phyloP scores from a whole-genome alignment of 495 filamentous ascomycete species.

The Xylaria intraflava region DNA sequence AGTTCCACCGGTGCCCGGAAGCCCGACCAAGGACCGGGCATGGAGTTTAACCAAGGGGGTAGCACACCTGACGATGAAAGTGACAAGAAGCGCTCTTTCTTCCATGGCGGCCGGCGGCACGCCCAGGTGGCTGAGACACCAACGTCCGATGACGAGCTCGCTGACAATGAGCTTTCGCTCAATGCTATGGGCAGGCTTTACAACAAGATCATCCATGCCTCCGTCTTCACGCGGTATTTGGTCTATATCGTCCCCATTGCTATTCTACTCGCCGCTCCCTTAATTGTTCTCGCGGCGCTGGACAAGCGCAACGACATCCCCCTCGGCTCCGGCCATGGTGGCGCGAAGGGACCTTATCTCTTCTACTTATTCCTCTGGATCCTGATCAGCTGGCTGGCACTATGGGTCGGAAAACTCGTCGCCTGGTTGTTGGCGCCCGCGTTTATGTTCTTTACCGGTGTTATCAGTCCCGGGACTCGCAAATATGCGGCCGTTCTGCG shows the following conservation, averaged over 20 bases:
- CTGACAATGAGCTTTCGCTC: constrained; percentile 51
- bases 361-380: constrained; percentile 86
- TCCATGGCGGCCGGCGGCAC: constrained; percentile 54
- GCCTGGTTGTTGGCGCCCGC: constrained; percentile 70
- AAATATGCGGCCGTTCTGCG: constrained; percentile 84
- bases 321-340: constrained; percentile 33
- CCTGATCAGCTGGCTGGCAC: constrained; percentile 78
- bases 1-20: constrained; percentile 46
- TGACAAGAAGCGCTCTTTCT: constrained; percentile 49
- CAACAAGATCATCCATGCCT: constrained; percentile 75
- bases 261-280: constrained; percentile 67
- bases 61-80: constrained; percentile 27
- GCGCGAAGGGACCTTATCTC: constrained; percentile 50
- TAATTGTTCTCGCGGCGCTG: constrained; percentile 61
- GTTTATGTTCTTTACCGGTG: constrained; percentile 82
- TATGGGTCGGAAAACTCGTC: constrained; percentile 82
- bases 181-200: constrained; percentile 86
- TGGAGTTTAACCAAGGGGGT: constrained; percentile 23
- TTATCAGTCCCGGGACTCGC: constrained; percentile 82
- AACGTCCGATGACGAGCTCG: constrained; percentile 49
- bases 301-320: constrained; percentile 30
- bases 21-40: constrained; percentile 33
- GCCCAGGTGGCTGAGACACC: constrained; percentile 38
- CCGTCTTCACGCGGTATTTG: constrained; percentile 78
- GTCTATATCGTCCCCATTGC: constrained; percentile 81